Evolutionary conservation across 1,139 yeast genomes (phyloP).

Genomic region (Debaryomycetaceae sp.): DNA sequence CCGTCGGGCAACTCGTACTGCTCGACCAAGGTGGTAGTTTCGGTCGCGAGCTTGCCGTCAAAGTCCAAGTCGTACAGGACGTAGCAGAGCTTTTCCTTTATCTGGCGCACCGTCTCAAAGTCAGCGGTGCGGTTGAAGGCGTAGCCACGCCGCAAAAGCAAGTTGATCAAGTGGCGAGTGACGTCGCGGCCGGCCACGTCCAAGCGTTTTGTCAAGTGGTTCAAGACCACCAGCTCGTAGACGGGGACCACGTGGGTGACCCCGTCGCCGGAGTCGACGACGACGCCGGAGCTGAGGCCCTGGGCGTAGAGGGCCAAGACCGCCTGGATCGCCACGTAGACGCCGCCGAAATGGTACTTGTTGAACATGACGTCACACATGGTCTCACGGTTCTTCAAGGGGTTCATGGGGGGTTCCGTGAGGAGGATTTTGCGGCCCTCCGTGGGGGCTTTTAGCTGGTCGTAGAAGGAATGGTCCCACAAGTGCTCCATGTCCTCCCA

Average conservation of each 20-base stretch:
- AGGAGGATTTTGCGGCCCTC: constrained; percentile 71
- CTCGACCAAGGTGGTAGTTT: constrained; percentile 89
- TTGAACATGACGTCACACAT: constrained; percentile 99
- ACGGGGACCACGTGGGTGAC: constrained; percentile 97
- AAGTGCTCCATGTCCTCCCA: constrained; percentile 99
- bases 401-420: constrained; percentile 98
- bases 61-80: constrained; percentile 89
- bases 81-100: constrained; percentile 90
- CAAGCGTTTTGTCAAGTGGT: constrained; percentile 82
- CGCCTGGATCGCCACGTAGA: constrained; percentile 96
- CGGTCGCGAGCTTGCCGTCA: constrained; percentile 80
- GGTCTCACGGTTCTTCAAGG: constrained; percentile 79
- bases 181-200: constrained; percentile 99
- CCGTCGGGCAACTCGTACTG: constrained; percentile 94
- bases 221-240: constrained; percentile 89
- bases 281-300: constrained; percentile 96
- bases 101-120: constrained; percentile 95
- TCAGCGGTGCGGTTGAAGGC: constrained; percentile 98
- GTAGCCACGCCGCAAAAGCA: constrained; percentile 89
- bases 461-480: constrained; percentile 97
- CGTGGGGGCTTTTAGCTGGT: constrained; percentile 71
- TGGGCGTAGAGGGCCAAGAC: constrained; percentile 95
- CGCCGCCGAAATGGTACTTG: constrained; percentile 90
- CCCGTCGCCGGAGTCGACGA: constrained; percentile 86
- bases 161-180: constrained; percentile 82